Conservation (phyloP, 768 basidiomycete genomes). For the Termitomyces sp. region DNA sequence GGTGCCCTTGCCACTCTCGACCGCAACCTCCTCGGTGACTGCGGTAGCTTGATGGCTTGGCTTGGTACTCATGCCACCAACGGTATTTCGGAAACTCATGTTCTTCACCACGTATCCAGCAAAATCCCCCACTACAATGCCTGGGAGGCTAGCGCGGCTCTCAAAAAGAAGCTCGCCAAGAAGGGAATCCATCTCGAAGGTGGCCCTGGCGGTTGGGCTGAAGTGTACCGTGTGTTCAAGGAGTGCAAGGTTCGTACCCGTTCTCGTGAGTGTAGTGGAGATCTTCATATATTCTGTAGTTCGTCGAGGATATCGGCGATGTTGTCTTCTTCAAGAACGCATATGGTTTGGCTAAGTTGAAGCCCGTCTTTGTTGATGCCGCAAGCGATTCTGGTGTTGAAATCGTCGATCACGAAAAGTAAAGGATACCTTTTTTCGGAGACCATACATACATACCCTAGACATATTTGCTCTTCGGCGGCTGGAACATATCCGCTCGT, state of each 20-base stretch:
- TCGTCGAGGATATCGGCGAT: slow-evolving; percentile 92
- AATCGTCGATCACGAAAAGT: slow-evolving; percentile 39
- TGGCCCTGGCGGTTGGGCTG: slow-evolving; percentile 74
- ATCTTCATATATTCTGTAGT: slow-evolving; percentile 33
- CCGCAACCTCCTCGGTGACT: slow-evolving; percentile 73
- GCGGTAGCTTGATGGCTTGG: slow-evolving; percentile 77
- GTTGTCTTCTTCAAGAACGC: slow-evolving; percentile 92
- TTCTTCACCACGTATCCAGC: slow-evolving; percentile 87
- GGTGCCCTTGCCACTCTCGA: slow-evolving; percentile 93
- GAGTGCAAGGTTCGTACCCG: slow-evolving; percentile 63
- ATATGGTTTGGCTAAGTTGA: slow-evolving; percentile 66
- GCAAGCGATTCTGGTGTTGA: slow-evolving; percentile 54
- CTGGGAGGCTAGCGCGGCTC: slow-evolving; percentile 86
- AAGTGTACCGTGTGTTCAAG: slow-evolving; percentile 72
- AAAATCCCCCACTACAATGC: slow-evolving; percentile 97
- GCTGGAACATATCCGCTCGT: background rate
- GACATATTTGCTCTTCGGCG: slow-evolving; percentile 4
- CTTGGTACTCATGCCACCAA: slow-evolving; percentile 83
- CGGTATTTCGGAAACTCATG: slow-evolving; percentile 93
- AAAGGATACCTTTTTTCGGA: slow-evolving; percentile 8
- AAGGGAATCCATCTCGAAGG: slow-evolving; percentile 64
- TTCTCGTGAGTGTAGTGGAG: background rate
- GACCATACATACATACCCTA: slow-evolving; percentile 9
- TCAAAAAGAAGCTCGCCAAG: slow-evolving; percentile 71
- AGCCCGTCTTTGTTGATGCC: slow-evolving; percentile 63